Percentiles rank a stretch among this genome's conserved stretches.
These are phyloP conservation scores for Teratosphaeria pseudoeucalypti DNA, from an alignment of 2,329 filamentous ascomycete genomes.

Conservation along the genomic window DNA sequence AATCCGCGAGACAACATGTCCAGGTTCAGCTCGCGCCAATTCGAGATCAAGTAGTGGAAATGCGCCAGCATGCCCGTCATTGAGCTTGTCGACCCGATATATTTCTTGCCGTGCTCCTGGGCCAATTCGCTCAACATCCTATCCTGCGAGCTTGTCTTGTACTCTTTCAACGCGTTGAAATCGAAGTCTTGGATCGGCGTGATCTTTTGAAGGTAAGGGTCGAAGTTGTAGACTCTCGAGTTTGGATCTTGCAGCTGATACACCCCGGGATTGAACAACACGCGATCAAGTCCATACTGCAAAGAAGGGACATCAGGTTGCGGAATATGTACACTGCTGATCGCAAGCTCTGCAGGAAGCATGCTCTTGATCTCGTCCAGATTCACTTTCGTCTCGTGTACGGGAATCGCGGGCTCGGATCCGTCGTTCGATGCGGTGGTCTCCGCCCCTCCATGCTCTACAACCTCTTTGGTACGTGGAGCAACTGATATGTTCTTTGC, in stretches of 20 bases:
- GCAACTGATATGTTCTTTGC: neutral
- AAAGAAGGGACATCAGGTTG: slow-evolving; percentile 51
- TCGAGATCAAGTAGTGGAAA: slow-evolving; percentile 83
- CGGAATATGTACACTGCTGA: neutral
- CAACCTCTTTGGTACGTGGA: neutral
- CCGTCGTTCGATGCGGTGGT: neutral
- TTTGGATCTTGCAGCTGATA: slow-evolving; percentile 84
- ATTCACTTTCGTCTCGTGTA: neutral
- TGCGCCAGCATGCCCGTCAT: slow-evolving; percentile 83
- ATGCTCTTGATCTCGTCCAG: slow-evolving; percentile 1
- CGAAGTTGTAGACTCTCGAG: slow-evolving; percentile 88
- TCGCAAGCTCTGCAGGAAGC: slow-evolving; percentile 7
- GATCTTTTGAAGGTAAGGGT: slow-evolving; percentile 83
- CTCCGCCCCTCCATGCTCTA: neutral
- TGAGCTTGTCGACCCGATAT: slow-evolving; percentile 90
- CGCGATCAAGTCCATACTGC: slow-evolving; percentile 68
- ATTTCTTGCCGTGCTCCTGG: slow-evolving; percentile 58
- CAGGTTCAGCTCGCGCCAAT: slow-evolving; percentile 65
- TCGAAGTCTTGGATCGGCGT: slow-evolving; percentile 93
- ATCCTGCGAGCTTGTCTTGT: slow-evolving; percentile 87
- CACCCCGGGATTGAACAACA: slow-evolving; percentile 91
- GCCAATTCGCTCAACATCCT: slow-evolving; percentile 59
- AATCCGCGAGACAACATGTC: slow-evolving; percentile 59
- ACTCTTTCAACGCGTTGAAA: slow-evolving; percentile 73
- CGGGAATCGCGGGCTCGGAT: neutral